Evolutionary conservation across 179 eudicot genomes (phyloP), one percentile per base, ranked within the genome.

Genomic region (Beta macrorhiza): DNA sequence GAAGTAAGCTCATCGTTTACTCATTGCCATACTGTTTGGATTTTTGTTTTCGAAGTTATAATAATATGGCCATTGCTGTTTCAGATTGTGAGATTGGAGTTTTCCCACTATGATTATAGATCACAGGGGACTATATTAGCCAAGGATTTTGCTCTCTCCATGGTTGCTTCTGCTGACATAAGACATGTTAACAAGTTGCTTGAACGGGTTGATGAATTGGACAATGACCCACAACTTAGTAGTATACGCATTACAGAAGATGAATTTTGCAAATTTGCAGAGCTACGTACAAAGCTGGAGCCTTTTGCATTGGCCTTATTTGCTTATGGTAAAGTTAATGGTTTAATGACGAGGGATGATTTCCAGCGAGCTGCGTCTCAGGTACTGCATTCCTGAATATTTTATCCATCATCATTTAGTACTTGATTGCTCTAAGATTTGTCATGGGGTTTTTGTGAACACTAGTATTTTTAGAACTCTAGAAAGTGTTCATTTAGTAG

Each of bases 151-250:
- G 94, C 97, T 63, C 84, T 97, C 55, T 97, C 98, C 17, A 91
- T 97, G 93, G 93, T 97, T 78, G 98, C 97, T 61, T 97, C 99
- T 72, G 97, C 99, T 55, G 98, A 97, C 76, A 84, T 93, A 81
- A 81, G 78, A 47, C 91, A 91, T 62, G 82, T 97, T 61, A 87
- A 88, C 90, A 94, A 88, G 86, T 89, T 97, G 79, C 93, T 97
- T 70, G 91, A 90, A 42, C 92, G 89, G 25, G 93, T 88, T 57
- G 97, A 92, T 68, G 93, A 91, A 65, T 52, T 97, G 59, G 80
- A 88, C 68, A 78, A 85, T 17, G 93, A 92, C 74, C 89, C 90
- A 71, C 11, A 68, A 15, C 89, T 94, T 71, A 84, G 79, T 63
- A 83, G 85, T 72, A 70, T 84, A 7, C 88, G 90, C 56, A 81